phyloP scores from a whole-genome alignment of 441 rosid genomes.

The Populus hybrid region DNA sequence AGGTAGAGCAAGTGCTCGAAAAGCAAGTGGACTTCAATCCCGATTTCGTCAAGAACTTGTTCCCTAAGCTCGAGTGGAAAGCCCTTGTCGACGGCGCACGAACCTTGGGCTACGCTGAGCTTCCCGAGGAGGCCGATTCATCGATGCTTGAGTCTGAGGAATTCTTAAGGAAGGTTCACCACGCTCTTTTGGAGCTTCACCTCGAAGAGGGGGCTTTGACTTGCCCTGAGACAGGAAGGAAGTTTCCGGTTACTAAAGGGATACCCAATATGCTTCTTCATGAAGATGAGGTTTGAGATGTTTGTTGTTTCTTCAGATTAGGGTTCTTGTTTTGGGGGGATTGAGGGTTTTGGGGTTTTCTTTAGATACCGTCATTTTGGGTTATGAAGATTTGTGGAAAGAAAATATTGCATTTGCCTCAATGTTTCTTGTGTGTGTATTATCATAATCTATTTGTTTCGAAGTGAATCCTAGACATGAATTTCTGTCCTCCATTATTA shows the following conservation, averaged over 20 bases:
- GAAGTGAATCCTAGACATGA: not conserved
- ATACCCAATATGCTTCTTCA: conserved; percentile 95
- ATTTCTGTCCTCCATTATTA: not conserved
- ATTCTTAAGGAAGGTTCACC: conserved; percentile 67
- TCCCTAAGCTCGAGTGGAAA: conserved; percentile 73
- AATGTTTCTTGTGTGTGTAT: not conserved
- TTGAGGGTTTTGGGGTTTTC: not conserved
- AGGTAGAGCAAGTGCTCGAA: conserved; percentile 50
- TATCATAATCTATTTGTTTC: not conserved
- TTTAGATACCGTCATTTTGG: not conserved
- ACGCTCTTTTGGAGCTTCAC: conserved; percentile 82
- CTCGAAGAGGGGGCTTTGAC: conserved; percentile 84
- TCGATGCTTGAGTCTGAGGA: conserved; percentile 58
- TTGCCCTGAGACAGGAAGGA: conserved; percentile 81
- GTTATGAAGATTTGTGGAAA: not conserved
- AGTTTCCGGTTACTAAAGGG: conserved; percentile 76
- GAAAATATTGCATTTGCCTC: not conserved
- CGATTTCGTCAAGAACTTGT: conserved; percentile 66
- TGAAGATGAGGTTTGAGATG: conserved; percentile 76
- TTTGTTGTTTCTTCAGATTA: not conserved
- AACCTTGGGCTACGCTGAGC: conserved; percentile 63
- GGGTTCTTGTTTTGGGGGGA: not conserved
- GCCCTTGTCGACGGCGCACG: conserved; percentile 65
- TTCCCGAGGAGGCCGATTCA: conserved; percentile 58
- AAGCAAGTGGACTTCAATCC: conserved; percentile 66